These are phyloP conservation scores for Parasitella parasitica DNA, from an alignment of 371 early-diverging fungal species.

Conservation along the genomic window DNA sequence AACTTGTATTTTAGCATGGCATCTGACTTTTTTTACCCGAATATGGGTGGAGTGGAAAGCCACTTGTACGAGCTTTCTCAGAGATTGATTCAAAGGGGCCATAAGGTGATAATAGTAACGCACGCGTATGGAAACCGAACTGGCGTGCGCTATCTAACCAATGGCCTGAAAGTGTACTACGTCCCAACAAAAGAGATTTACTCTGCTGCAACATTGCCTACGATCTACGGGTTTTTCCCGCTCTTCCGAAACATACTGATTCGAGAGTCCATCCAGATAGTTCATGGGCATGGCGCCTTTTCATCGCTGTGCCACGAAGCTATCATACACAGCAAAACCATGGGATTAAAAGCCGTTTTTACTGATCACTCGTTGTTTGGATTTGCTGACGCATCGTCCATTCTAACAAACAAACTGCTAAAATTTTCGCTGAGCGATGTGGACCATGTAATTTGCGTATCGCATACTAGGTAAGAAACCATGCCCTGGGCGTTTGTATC, in stretches of 20 bases:
- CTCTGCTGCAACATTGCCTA: conserved; percentile 91
- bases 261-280: conserved; percentile 91
- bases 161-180: conserved; percentile 98
- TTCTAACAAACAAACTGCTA: conserved; percentile 92
- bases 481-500: not conserved
- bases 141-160: conserved; percentile 91
- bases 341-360: conserved; percentile 95
- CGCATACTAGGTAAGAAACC: conserved; percentile 82
- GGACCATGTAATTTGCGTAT: conserved; percentile 98
- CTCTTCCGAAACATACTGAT: conserved; percentile 92
- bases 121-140: conserved; percentile 86
- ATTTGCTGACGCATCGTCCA: conserved; percentile 91
- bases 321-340: conserved; percentile 93
- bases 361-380: conserved; percentile 99
- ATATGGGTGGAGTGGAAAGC: conserved; percentile 98
- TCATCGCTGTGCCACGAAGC: conserved; percentile 96
- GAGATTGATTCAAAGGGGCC: conserved; percentile 87
- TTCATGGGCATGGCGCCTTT: conserved; percentile 97
- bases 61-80: conserved; percentile 95
- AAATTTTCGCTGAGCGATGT: conserved; percentile 94
- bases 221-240: conserved; percentile 89
- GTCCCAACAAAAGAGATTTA: conserved; percentile 87
- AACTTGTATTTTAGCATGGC: conserved; percentile 84
- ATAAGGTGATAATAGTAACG: conserved; percentile 90
- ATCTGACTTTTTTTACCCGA: conserved; percentile 98